Conservation (phyloP, 179 eudicot species). For the Actinidia arguta region DNA sequence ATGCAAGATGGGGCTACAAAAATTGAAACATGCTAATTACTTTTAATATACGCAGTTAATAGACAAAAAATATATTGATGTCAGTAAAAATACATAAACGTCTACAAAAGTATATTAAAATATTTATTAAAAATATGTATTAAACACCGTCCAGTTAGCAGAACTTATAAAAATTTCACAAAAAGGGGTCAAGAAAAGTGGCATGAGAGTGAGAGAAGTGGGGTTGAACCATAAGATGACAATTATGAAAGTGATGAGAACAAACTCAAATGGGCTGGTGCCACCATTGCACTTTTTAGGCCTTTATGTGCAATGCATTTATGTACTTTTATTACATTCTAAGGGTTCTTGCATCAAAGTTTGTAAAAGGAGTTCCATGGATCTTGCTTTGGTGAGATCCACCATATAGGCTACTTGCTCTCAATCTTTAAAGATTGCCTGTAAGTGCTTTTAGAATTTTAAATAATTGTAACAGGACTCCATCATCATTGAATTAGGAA, state of each 20-base stretch:
- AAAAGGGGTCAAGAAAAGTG: slow-evolving; percentile 17
- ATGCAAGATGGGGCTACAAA: too few species aligned
- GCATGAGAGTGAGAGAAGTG: slow-evolving; percentile 14
- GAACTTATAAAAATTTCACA: too few species aligned
- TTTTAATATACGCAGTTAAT: too few species aligned
- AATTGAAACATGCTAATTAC: too few species aligned
- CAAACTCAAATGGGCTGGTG: slow-evolving; percentile 33
- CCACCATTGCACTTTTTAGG: slow-evolving; percentile 14
- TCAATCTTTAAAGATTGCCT: slow-evolving; percentile 19
- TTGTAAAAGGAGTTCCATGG: slow-evolving; percentile 28
- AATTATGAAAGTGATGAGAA: slow-evolving; percentile 32
- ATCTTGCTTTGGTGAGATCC: slow-evolving; percentile 31
- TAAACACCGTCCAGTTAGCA: too few species aligned
- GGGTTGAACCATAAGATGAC: slow-evolving; percentile 33
- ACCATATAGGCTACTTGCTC: slow-evolving; percentile 16
- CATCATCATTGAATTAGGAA: slow-evolving; percentile 29
- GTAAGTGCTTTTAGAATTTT: not conserved
- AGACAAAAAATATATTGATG: too few species aligned
- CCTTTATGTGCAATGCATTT: not conserved
- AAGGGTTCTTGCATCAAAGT: slow-evolving; percentile 28
- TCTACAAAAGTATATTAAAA: too few species aligned
- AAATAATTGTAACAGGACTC: not conserved
- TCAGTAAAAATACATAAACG: too few species aligned
- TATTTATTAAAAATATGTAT: too few species aligned
- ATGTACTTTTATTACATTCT: not conserved